Evolutionary conservation across 2,329 filamentous ascomycete species (phyloP).

Genomic region (Microsporum canis): DNA sequence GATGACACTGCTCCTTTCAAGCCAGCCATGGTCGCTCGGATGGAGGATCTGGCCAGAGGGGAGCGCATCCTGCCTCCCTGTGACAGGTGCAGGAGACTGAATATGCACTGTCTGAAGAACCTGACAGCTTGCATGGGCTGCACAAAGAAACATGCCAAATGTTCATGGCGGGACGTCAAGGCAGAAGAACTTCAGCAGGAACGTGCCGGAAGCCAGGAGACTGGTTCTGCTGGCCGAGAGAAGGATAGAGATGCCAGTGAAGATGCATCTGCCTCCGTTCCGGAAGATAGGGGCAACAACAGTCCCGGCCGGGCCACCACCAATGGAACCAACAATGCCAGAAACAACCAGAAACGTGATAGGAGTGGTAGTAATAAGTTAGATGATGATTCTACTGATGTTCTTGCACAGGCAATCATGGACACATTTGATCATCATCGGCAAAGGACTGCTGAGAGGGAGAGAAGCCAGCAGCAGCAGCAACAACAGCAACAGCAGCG

Average conservation of each 20-base stretch:
- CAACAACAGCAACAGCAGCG: background rate
- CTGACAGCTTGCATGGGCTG: slow-evolving; percentile 77
- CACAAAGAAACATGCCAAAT: slow-evolving; percentile 83
- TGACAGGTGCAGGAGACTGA: slow-evolving; percentile 67
- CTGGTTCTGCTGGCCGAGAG: background rate
- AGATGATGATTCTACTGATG: slow-evolving; percentile 30
- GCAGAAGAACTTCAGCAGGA: slow-evolving; percentile 50
- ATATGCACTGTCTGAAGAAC: slow-evolving; percentile 75
- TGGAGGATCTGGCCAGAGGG: slow-evolving; percentile 63
- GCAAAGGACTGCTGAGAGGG: slow-evolving; percentile 22
- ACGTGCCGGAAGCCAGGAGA: slow-evolving; percentile 4
- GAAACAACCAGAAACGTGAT: background rate
- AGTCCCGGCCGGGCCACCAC: background rate
- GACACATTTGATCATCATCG: slow-evolving; percentile 32
- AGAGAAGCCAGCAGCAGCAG: slow-evolving; percentile 5
- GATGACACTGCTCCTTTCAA: slow-evolving; percentile 50
- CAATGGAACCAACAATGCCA: background rate
- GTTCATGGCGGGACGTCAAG: slow-evolving; percentile 70
- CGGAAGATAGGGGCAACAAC: background rate
- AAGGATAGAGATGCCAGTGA: slow-evolving; percentile 3
- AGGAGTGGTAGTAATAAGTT: slow-evolving; percentile 13
- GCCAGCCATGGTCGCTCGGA: slow-evolving; percentile 57
- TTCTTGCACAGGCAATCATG: slow-evolving; percentile 33
- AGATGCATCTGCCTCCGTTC: background rate
- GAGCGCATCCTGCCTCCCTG: slow-evolving; percentile 71